Evolutionary conservation across 2,329 filamentous ascomycete genomes (phyloP).

Genomic region (Aureobasidium sp.): DNA sequence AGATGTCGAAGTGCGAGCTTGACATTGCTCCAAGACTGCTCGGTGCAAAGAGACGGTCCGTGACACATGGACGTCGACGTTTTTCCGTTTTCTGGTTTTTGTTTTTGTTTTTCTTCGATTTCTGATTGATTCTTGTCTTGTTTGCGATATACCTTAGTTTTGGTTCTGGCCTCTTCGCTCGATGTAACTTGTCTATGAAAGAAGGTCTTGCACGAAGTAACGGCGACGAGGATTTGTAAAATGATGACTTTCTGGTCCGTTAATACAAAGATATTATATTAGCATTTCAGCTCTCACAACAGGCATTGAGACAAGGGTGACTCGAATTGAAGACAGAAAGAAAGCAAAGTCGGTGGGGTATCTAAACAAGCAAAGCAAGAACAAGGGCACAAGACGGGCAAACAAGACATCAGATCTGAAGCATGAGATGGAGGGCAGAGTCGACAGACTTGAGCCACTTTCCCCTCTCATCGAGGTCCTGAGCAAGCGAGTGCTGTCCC

Average conservation of each 20-base stretch:
- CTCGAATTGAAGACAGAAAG: neutral
- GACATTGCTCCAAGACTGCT: neutral
- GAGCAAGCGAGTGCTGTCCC: slow-evolving; percentile 53
- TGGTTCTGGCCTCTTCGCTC: neutral
- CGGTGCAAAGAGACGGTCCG: neutral
- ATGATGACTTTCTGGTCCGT: neutral
- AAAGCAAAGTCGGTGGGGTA: neutral
- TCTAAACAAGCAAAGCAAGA: neutral
- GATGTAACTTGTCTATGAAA: neutral
- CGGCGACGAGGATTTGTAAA: neutral
- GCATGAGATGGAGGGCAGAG: slow-evolving; percentile 52
- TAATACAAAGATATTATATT: neutral
- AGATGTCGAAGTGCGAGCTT: neutral
- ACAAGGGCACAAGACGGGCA: neutral
- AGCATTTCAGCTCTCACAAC: neutral
- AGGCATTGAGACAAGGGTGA: neutral
- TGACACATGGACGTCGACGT: neutral
- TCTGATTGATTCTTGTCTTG: slow-evolving; percentile 7
- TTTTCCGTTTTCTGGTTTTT: neutral
- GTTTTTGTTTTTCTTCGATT: neutral
- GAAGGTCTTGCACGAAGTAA: neutral
- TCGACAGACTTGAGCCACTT: slow-evolving; percentile 71
- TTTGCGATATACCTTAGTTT: slow-evolving; percentile 15
- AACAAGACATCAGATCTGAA: slow-evolving; percentile 44
- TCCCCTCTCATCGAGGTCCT: slow-evolving; percentile 68